phyloP scores from a whole-genome alignment of 2,329 filamentous ascomycete genomes.

The Ophiosphaerella narmari region DNA sequence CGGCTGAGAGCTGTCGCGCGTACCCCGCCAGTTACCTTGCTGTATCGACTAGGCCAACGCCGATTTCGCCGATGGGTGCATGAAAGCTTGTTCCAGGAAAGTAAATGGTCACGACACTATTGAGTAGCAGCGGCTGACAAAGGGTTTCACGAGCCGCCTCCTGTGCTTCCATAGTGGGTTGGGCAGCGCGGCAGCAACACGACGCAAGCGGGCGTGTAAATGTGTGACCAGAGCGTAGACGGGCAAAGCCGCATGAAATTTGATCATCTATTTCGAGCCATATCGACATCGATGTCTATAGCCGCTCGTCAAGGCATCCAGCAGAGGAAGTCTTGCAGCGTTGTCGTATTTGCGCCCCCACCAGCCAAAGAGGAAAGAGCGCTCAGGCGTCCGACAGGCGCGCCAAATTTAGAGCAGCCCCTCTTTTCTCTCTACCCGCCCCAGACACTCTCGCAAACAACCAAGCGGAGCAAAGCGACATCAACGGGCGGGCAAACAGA shows the following conservation, averaged over 20 bases:
- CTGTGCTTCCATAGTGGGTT: constrained; percentile 3
- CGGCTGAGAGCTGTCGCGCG: constrained; percentile 8
- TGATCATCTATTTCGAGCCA: neutral
- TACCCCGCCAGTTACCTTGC: constrained; percentile 4
- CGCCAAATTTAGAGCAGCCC: constrained; percentile 7
- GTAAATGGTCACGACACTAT: constrained; percentile 17
- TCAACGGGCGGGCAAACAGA: neutral
- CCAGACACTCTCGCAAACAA: no score
- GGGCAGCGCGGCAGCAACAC: constrained; percentile 1
- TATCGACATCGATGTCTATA: constrained; percentile 1
- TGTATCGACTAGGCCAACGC: neutral
- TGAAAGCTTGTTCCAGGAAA: constrained; percentile 20
- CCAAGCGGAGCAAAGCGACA: neutral
- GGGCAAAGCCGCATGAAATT: no score
- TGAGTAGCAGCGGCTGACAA: constrained; percentile 11
- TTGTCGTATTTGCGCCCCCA: no score
- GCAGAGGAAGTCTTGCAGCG: neutral
- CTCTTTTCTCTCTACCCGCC: neutral
- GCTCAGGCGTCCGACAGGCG: constrained; percentile 1
- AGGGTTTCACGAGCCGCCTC: constrained; percentile 27
- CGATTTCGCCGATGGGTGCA: constrained; percentile 16
- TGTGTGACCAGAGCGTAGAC: no score
- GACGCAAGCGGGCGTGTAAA: no score
- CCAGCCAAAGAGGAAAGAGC: neutral
- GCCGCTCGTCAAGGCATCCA: constrained; percentile 1